phyloP scores from a whole-genome alignment of 2,329 filamentous ascomycete species.

The Aureobasidium lini region DNA sequence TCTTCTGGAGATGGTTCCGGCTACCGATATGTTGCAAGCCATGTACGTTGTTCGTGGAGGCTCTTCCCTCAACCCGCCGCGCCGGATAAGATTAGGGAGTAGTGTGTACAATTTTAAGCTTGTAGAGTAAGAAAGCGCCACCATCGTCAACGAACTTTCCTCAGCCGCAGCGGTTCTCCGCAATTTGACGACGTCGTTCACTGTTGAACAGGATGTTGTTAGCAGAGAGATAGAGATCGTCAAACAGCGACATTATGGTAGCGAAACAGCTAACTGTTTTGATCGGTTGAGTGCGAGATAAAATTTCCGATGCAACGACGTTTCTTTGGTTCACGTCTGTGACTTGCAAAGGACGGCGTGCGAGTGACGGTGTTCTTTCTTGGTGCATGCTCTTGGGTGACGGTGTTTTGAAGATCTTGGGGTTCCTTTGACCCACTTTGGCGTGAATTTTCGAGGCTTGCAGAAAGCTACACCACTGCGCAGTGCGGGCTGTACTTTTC shows the following conservation, averaged over 20 bases:
- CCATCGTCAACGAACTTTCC: not conserved
- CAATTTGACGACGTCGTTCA: not conserved
- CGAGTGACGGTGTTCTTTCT: not conserved
- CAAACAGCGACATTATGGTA: not conserved
- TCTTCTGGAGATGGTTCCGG: not conserved
- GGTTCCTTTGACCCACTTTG: not conserved
- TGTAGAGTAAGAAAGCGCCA: not conserved
- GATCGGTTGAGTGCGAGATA: not conserved
- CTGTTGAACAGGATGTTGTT: not conserved
- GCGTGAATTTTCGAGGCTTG: not conserved
- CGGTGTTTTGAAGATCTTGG: not conserved
- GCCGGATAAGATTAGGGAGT: not conserved
- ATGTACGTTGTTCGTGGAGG: not conserved
- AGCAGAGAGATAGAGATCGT: not conserved
- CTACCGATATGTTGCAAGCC: not conserved
- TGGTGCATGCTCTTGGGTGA: not conserved
- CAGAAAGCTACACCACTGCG: not conserved
- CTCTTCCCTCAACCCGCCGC: not conserved
- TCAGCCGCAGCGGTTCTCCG: not conserved
- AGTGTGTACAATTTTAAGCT: not conserved
- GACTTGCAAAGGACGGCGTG: too few species aligned
- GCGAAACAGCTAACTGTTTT: not conserved
- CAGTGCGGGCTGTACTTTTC: not conserved
- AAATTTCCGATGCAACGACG: not conserved
- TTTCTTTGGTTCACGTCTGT: not conserved